These are phyloP conservation scores for Centrapalus pauciflorus DNA, from an alignment of 129 eudicot genomes.

Conservation along the genomic window DNA sequence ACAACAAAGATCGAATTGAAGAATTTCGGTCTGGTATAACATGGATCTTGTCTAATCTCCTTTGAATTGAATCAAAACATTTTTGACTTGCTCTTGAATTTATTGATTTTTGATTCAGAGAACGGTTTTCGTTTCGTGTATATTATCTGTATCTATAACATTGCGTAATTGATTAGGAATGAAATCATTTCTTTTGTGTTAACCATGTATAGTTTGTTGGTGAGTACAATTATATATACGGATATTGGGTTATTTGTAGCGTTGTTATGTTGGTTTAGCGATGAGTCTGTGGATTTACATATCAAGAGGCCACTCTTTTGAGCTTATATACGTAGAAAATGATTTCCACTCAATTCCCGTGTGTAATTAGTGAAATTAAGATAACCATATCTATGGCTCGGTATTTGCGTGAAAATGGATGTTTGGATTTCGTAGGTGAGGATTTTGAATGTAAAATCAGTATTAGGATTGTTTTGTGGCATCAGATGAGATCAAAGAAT, in stretches of 20 bases:
- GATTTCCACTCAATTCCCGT: not conserved
- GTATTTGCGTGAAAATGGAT: not conserved
- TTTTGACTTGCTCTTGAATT: not conserved
- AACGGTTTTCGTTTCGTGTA: not conserved
- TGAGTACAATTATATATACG: not conserved
- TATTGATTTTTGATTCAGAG: not conserved
- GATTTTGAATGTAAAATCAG: too few species aligned
- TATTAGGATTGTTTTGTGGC: too few species aligned
- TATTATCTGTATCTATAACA: too few species aligned
- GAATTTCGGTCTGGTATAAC: slow-evolving; percentile 13
- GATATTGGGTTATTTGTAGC: not conserved
- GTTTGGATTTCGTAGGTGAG: not conserved
- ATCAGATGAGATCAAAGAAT: too few species aligned
- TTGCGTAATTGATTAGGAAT: not conserved
- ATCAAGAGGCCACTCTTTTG: not conserved
- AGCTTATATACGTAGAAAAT: not conserved
- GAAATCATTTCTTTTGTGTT: not conserved
- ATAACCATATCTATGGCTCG: not conserved
- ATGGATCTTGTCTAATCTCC: not conserved
- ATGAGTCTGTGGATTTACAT: not conserved
- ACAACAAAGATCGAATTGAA: not conserved
- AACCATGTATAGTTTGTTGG: not conserved
- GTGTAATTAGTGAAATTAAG: too few species aligned
- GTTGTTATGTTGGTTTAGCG: not conserved
- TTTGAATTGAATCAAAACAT: not conserved